Evolutionary conservation across 2,329 filamentous ascomycete genomes (phyloP).

Genomic region (Arthrocladium fulminans): DNA sequence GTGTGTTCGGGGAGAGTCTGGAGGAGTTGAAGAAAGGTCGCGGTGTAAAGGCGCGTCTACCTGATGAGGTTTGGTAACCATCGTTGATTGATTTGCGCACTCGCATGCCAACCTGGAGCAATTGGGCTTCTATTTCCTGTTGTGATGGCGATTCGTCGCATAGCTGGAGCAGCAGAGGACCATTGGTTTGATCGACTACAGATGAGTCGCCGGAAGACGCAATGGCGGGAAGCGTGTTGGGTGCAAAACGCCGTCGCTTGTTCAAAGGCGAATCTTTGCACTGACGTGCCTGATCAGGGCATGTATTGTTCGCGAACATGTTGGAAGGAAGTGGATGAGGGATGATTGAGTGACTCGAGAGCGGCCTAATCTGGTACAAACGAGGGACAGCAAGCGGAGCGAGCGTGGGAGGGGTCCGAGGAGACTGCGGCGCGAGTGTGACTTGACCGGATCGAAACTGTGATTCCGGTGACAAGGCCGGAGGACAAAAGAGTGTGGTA

Average conservation of each 20-base stretch:
- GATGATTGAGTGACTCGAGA: background rate
- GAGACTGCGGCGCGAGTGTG: background rate
- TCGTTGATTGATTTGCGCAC: conserved; percentile 87
- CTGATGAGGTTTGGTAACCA: conserved; percentile 68
- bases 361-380: background rate
- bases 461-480: background rate
- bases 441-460: background rate
- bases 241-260: conserved; percentile 38
- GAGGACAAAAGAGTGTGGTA: conserved; percentile 1
- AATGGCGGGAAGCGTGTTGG: conserved; percentile 28
- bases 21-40: conserved; percentile 20
- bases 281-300: background rate
- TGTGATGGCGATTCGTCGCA: conserved; percentile 30
- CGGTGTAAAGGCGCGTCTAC: conserved; percentile 22
- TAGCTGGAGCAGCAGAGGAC: conserved; percentile 30
- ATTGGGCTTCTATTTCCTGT: conserved; percentile 59
- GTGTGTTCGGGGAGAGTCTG: conserved; percentile 21
- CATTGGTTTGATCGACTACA: conserved; percentile 9
- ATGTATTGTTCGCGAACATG: conserved; percentile 4
- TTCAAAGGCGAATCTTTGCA: conserved; percentile 21
- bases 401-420: background rate
- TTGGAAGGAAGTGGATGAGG: background rate
- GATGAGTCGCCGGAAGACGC: conserved; percentile 15
- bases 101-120: conserved; percentile 90
- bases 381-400: background rate